Evolutionary conservation across 495 filamentous ascomycete species (phyloP).

Genomic region (Penicilliopsis zonata): DNA sequence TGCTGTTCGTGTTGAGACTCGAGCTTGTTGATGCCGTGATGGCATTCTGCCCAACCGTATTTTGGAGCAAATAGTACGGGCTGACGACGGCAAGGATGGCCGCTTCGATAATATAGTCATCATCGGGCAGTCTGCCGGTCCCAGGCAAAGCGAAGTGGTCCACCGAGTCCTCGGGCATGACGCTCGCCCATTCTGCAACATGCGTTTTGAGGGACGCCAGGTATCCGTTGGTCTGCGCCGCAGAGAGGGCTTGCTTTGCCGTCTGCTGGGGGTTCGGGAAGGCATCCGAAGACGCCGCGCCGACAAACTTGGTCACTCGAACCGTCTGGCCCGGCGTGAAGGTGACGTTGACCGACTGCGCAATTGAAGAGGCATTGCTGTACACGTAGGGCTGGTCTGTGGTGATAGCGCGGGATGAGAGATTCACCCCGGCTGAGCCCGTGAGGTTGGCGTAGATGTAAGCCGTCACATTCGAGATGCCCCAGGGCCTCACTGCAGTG

Average conservation of each 20-base stretch:
- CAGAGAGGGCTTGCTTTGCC: constrained; percentile 33
- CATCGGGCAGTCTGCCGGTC: constrained; percentile 47
- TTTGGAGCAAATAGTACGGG: constrained; percentile 59
- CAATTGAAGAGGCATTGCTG: constrained; percentile 47
- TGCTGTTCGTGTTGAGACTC: constrained; percentile 43
- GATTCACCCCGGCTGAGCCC: constrained; percentile 31
- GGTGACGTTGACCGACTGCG: constrained; percentile 37
- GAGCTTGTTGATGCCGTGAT: constrained; percentile 21
- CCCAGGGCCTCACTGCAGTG: constrained; percentile 43
- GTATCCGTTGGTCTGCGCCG: constrained; percentile 34
- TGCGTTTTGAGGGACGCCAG: constrained; percentile 34
- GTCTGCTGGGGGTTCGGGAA: constrained; percentile 39
- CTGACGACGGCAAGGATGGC: constrained; percentile 56
- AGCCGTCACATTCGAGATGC: constrained; percentile 43
- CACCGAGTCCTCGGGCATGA: constrained; percentile 44
- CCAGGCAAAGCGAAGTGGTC: constrained; percentile 46
- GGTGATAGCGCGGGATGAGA: constrained; percentile 30
- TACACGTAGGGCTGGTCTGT: constrained; percentile 34
- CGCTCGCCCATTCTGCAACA: constrained; percentile 40
- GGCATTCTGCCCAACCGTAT: constrained; percentile 45
- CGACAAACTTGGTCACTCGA: constrained; percentile 47
- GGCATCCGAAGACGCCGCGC: constrained; percentile 49
- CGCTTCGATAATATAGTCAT: constrained; percentile 44
- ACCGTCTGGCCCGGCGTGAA: constrained; percentile 37
- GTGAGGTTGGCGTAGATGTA: constrained; percentile 43